A percentile compares a stretch with the other conserved stretches of the same genome.
phyloP scores from a whole-genome alignment of 164 flowering plant genomes.

The Stephania yunnanensis region DNA sequence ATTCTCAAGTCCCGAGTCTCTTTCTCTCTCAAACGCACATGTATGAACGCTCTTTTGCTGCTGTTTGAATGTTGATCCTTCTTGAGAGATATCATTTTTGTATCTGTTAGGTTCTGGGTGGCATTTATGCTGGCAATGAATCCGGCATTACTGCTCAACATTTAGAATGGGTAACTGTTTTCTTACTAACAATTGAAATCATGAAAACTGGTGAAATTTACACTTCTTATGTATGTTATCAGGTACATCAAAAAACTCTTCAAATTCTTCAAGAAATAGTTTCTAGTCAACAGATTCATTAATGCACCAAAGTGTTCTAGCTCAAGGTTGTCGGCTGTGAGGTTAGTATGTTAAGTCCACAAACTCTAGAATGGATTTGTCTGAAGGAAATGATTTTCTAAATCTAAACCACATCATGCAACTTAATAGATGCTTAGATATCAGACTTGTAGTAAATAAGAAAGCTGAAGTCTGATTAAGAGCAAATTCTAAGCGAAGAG shows the following conservation, averaged over 20 bases:
- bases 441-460: too few relatives aligned
- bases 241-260: conserved; percentile 94
- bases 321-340: neutral
- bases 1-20: neutral
- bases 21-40: neutral
- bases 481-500: too few relatives aligned
- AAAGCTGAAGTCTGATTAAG: too few relatives aligned
- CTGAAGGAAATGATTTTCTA: neutral
- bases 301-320: neutral
- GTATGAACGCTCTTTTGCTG: too few relatives aligned
- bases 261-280: conserved; percentile 79
- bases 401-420: neutral
- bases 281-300: conserved; percentile 32
- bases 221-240: conserved; percentile 14
- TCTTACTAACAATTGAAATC: neutral
- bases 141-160: conserved; percentile 93
- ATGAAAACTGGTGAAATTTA: neutral
- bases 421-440: neutral
- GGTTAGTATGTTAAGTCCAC: neutral
- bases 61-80: neutral
- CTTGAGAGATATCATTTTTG: conserved; percentile 4
- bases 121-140: conserved; percentile 70
- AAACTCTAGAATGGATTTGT: neutral
- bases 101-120: conserved; percentile 68
- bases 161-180: conserved; percentile 77